Percentiles rank a stretch among this genome's conserved stretches.
These are phyloP conservation scores for Cercospora zeae-maydis DNA, from an alignment of 2,329 filamentous ascomycete genomes.

Conservation along the genomic window DNA sequence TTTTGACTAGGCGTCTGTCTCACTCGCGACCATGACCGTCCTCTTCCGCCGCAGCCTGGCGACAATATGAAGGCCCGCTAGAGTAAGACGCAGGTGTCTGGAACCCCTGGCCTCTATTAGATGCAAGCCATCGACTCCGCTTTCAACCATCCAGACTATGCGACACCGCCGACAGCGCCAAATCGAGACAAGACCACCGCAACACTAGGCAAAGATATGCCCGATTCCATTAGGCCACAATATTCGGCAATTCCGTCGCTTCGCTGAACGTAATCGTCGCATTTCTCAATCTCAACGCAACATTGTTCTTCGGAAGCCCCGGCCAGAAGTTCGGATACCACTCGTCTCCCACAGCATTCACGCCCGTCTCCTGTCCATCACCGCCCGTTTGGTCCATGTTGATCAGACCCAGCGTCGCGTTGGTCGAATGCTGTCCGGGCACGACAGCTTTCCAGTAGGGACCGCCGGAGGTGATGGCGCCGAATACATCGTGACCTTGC, in stretches of 20 bases:
- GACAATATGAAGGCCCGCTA: neutral
- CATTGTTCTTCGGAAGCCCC: slow-evolving; percentile 7
- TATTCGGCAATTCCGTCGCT: neutral
- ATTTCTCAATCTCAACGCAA: slow-evolving; percentile 14
- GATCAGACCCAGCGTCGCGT: slow-evolving; percentile 13
- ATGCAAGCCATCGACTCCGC: neutral
- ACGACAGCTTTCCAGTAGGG: slow-evolving; percentile 14
- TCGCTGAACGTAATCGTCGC: slow-evolving; percentile 14
- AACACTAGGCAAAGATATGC: neutral
- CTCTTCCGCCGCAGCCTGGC: neutral
- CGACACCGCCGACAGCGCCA: neutral
- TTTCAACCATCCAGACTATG: neutral
- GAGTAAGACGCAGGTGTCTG: neutral
- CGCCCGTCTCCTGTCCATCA: slow-evolving; percentile 12
- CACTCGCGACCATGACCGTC: neutral
- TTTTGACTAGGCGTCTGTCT: neutral
- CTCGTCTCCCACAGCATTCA: slow-evolving; percentile 19
- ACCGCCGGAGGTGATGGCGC: slow-evolving; percentile 14
- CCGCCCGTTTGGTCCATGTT: slow-evolving; percentile 18
- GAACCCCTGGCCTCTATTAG: neutral
- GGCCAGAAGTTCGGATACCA: slow-evolving; percentile 19
- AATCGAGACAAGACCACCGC: neutral
- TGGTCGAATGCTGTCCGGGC: slow-evolving; percentile 14
- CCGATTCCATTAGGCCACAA: neutral
- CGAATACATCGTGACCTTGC: slow-evolving; percentile 12